These are phyloP conservation scores for Manihot esculenta DNA, from an alignment of 441 rosid genomes.

Conservation along the genomic window DNA sequence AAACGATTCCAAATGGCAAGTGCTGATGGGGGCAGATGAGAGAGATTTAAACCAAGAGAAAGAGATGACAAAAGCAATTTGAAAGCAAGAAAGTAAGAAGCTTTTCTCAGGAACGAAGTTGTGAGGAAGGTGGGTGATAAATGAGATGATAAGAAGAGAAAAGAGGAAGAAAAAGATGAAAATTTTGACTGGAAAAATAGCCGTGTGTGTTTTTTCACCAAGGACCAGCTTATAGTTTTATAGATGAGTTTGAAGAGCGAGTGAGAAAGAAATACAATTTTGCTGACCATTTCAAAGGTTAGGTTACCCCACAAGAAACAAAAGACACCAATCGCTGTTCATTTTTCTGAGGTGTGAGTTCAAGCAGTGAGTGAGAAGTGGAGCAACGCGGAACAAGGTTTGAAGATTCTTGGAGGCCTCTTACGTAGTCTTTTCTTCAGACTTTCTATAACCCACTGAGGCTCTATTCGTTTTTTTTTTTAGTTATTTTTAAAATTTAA, in stretches of 20 bases:
- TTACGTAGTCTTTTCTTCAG: too few species aligned
- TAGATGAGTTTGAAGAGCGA: not conserved
- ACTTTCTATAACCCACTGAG: too few species aligned
- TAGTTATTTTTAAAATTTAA: too few species aligned
- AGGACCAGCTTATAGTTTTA: not conserved
- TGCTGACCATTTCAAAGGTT: constrained; percentile 40
- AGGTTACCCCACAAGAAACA: not conserved
- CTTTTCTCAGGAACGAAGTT: constrained; percentile 28
- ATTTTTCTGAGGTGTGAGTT: not conserved
- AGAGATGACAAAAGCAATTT: not conserved
- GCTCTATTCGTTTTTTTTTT: too few species aligned
- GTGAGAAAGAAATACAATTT: not conserved
- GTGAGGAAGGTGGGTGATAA: constrained; percentile 37
- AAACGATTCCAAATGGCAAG: not conserved
- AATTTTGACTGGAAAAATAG: not conserved
- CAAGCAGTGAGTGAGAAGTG: not conserved
- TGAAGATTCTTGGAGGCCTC: constrained; percentile 24
- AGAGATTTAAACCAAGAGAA: not conserved
- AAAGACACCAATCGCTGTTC: not conserved
- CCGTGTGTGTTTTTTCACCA: not conserved
- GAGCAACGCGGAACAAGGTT: constrained; percentile 18
- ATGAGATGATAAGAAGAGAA: too few species aligned
- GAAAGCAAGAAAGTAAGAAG: not conserved
- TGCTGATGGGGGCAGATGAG: not conserved
- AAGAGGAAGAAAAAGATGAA: constrained; percentile 14